These are phyloP conservation scores for Diplodia corticola DNA, from an alignment of 2,329 filamentous ascomycete genomes.

Conservation along the genomic window DNA sequence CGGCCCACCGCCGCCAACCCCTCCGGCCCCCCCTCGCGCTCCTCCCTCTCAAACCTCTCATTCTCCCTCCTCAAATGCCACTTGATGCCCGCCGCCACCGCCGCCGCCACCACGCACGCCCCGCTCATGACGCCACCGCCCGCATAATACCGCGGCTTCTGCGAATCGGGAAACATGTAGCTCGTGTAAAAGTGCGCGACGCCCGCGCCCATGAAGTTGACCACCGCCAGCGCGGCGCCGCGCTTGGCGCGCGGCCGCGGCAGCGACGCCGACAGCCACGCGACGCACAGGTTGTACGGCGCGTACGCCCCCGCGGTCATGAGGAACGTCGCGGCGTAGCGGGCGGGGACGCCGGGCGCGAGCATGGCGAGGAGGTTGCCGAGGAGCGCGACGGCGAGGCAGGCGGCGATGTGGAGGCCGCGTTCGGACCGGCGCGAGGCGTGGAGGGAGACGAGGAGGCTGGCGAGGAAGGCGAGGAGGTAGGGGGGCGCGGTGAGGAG, in stretches of 20 bases:
- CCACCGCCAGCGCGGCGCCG: slow-evolving; percentile 20
- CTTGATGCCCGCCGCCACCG: slow-evolving; percentile 25
- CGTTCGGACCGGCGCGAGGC: slow-evolving; percentile 9
- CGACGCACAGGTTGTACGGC: slow-evolving; percentile 13
- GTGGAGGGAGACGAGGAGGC: background rate
- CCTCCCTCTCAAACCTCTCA: slow-evolving; percentile 26
- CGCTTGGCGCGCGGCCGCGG: slow-evolving; percentile 23
- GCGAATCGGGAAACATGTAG: slow-evolving; percentile 21
- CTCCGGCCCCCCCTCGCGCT: slow-evolving; percentile 24
- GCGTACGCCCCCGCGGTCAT: slow-evolving; percentile 26
- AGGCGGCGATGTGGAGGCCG: background rate
- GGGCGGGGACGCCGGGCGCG: slow-evolving; percentile 24
- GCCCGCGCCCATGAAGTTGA: slow-evolving; percentile 23
- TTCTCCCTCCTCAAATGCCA: slow-evolving; percentile 4
- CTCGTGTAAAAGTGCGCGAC: slow-evolving; percentile 12
- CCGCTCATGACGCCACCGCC: slow-evolving; percentile 20
- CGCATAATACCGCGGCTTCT: slow-evolving; percentile 25
- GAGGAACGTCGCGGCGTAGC: slow-evolving; percentile 36
- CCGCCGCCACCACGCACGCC: background rate
- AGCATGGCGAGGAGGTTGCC: slow-evolving; percentile 11
- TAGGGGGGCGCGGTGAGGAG: slow-evolving; percentile 29
- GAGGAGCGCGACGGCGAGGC: slow-evolving; percentile 10
- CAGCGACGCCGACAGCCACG: background rate
- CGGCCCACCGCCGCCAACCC: slow-evolving; percentile 24
- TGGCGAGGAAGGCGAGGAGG: slow-evolving; percentile 30